Evolutionary conservation across 2,329 filamentous ascomycete species (phyloP).

Genomic region (Aspergillus tanneri): DNA sequence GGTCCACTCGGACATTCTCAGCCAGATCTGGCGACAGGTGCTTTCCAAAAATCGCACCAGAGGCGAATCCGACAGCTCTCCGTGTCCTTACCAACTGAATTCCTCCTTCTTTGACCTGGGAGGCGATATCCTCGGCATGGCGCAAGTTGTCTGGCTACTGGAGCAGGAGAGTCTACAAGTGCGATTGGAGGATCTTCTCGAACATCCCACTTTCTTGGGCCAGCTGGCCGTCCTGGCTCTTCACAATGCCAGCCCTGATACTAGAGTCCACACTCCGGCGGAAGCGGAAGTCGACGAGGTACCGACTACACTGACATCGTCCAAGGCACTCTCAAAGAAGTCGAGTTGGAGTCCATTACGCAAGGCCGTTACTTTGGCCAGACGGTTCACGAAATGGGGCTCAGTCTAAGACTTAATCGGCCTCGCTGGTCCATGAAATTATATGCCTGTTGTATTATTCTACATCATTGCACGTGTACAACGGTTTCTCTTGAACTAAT

Average conservation of each 20-base stretch:
- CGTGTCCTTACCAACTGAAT: slow-evolving; percentile 36
- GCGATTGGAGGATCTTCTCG: slow-evolving; percentile 41
- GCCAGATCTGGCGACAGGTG: slow-evolving; percentile 42
- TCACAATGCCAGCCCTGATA: slow-evolving; percentile 27
- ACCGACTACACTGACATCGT: too few relatives aligned
- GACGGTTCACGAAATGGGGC: slow-evolving; percentile 29
- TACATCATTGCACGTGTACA: too few relatives aligned
- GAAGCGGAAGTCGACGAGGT: neutral
- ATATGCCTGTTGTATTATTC: too few relatives aligned
- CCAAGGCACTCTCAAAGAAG: slow-evolving; percentile 13
- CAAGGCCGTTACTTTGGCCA: slow-evolving; percentile 31
- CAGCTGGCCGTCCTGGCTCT: slow-evolving; percentile 40
- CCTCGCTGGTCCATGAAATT: too few relatives aligned
- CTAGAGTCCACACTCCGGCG: slow-evolving; percentile 7
- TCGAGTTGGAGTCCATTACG: slow-evolving; percentile 23
- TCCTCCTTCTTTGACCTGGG: slow-evolving; percentile 45
- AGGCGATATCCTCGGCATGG: slow-evolving; percentile 44
- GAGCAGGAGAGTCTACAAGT: slow-evolving; percentile 43
- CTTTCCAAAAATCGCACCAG: slow-evolving; percentile 27
- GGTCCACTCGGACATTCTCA: slow-evolving; percentile 41
- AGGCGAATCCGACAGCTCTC: slow-evolving; percentile 15
- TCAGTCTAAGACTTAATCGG: slow-evolving; percentile 23
- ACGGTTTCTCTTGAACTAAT: too few relatives aligned
- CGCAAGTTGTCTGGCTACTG: slow-evolving; percentile 42
- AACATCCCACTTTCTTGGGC: slow-evolving; percentile 42